phyloP scores from a whole-genome alignment of 2,329 filamentous ascomycete species.

The Neurospora sp. region DNA sequence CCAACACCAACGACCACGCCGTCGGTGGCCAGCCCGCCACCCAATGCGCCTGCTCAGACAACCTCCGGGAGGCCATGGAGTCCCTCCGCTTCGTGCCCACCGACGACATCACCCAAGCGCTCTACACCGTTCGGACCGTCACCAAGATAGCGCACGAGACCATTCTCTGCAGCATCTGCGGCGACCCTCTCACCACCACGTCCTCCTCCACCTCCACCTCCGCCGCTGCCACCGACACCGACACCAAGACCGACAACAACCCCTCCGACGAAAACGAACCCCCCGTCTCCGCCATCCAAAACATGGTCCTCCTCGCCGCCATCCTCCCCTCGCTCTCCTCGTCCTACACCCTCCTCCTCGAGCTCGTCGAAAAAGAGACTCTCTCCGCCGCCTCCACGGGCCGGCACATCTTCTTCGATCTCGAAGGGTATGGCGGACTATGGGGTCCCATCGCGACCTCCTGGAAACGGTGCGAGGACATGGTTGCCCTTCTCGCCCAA shows the following conservation, averaged over 20 bases:
- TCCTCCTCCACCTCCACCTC: neutral
- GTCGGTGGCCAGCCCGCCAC: constrained; percentile 2
- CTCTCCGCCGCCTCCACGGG: constrained; percentile 32
- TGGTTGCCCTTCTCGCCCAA: constrained; percentile 29
- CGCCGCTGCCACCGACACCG: neutral
- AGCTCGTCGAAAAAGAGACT: constrained; percentile 44
- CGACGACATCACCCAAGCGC: constrained; percentile 35
- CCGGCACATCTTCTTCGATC: constrained; percentile 33
- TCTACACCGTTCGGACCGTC: constrained; percentile 38
- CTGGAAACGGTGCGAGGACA: constrained; percentile 4
- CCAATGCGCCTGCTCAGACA: constrained; percentile 38
- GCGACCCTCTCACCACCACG: constrained; percentile 22
- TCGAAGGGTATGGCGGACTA: constrained; percentile 38
- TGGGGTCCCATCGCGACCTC: constrained; percentile 28
- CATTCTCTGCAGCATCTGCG: constrained; percentile 42
- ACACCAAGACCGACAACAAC: constrained; percentile 8
- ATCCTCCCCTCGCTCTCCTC: constrained; percentile 49
- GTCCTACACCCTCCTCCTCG: constrained; percentile 45
- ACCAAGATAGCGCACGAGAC: constrained; percentile 40
- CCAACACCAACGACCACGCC: constrained; percentile 1
- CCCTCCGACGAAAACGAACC: constrained; percentile 15
- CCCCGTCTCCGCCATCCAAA: constrained; percentile 44
- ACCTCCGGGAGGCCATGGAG: constrained; percentile 40
- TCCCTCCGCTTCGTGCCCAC: constrained; percentile 37
- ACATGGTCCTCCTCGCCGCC: constrained; percentile 47